Base-by-base conservation (phyloP, 1,284 basidiomycete species). In the Irpex rosettiformis region DNA sequence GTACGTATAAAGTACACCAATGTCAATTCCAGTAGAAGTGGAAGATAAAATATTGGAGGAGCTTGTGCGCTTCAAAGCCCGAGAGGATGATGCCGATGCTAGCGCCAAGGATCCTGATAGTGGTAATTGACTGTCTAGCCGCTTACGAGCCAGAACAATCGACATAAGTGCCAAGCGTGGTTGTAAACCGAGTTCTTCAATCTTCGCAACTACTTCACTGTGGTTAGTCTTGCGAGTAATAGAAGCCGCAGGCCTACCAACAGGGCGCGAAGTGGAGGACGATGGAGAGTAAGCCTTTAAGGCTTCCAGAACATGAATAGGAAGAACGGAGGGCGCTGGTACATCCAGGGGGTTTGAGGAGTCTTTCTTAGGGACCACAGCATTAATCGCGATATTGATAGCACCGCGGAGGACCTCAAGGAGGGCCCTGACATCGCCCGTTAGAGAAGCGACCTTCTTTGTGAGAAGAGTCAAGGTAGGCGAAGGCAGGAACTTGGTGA, bases 351-450 rank as follows among this genome's bases (percentile, higher is more conserved):
- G 74, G 58, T 81, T 76, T 25, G 62, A 43, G 3, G 58, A 66
- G 4, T 56, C 57, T 52, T 57, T 40, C 3, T 65, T 57, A 22
- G 62, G 28, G 25, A 58, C 24, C 11, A 52, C 43, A 6, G 54
- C 68, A 24, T 75, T 68, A 24, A 80, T 72, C 0, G 87, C 88
- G 24, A 85, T 70, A 63, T 91, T 88, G 61, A 92, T 89, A 5
- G 90, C 88, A 10, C 87, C 82, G 40, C 91, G 81, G 6, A 91
- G 77, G 7, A 91, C 88, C 66, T 90, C 89, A 56, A 93, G 86
- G 1, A 91, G 73, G 24, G 81, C 84, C 53, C 90, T 79, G 18
- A 92, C 89, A 63, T 93, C 91, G 10, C 90, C 91, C 0, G 91
- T 91, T 62, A 87, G 77, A 1, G 85, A 78, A 4, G 91, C 88